Conservation (phyloP, 2,329 filamentous ascomycete genomes). For the Dactylella cylindrospora region DNA sequence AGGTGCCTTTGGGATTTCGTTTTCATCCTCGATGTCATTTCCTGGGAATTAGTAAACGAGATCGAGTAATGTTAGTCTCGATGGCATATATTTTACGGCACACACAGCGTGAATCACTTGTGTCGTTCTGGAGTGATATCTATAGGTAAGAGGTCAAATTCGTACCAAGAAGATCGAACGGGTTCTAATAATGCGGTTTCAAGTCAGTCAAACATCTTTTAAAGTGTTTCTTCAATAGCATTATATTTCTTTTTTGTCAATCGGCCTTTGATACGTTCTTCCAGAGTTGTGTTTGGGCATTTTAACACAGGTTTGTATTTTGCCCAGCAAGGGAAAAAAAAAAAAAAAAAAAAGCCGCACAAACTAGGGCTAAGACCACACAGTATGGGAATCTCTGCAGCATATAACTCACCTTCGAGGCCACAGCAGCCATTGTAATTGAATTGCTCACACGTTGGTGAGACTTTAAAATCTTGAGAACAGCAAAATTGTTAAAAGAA, state of each 20-base stretch:
- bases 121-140: background rate
- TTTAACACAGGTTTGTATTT: background rate
- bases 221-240: no score
- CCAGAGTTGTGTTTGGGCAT: background rate
- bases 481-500: conserved; percentile 26
- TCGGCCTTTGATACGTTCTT: background rate
- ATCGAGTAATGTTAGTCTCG: no score
- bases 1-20: conserved; percentile 69
- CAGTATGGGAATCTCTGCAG: background rate
- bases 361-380: conserved; percentile 40
- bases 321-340: conserved; percentile 8
- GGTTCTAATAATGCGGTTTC: no score
- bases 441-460: conserved; percentile 41
- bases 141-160: background rate
- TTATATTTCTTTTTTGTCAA: background rate
- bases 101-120: no score
- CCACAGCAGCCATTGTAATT: conserved; percentile 32
- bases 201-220: no score
- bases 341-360: conserved; percentile 27
- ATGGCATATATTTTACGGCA: no score
- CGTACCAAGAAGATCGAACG: conserved; percentile 97
- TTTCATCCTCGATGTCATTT: conserved; percentile 72
- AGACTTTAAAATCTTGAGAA: conserved; percentile 22
- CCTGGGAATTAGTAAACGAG: conserved; percentile 54
- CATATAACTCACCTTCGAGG: conserved; percentile 29